These are phyloP conservation scores for Oehlia diaphana DNA, from an alignment of 192 early-diverging fungal species.

Conservation along the genomic window DNA sequence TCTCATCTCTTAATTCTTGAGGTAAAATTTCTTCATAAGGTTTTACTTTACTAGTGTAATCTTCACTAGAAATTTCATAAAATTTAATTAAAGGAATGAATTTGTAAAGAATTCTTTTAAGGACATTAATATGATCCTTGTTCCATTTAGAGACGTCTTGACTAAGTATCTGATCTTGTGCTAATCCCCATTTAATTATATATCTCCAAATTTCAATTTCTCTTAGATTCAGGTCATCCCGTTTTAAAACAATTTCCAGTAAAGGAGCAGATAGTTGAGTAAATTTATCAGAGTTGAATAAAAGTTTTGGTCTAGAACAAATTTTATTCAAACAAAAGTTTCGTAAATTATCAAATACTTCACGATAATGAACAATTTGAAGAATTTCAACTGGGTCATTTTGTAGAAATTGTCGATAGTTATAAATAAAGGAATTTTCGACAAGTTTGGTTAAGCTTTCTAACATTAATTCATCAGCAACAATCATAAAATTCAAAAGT, in stretches of 20 bases:
- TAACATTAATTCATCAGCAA: too few relatives aligned
- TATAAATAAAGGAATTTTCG: too few relatives aligned
- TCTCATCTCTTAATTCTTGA: neutral
- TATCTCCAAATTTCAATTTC: neutral
- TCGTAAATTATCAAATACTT: neutral
- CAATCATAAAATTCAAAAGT: too few relatives aligned
- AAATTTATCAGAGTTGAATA: neutral
- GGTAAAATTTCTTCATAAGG: neutral
- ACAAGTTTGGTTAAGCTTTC: too few relatives aligned
- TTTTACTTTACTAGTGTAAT: neutral
- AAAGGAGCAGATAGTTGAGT: neutral
- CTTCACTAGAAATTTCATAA: neutral
- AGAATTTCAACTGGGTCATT: neutral
- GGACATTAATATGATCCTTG: neutral
- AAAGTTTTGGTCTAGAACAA: neutral
- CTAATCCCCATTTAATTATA: slow-evolving; percentile 2
- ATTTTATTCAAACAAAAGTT: neutral
- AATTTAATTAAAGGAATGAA: too few relatives aligned
- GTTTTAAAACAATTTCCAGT: neutral
- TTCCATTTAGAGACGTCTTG: neutral
- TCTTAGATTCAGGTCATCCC: neutral
- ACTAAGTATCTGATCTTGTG: neutral
- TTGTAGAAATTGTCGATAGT: neutral
- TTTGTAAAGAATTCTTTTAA: too few relatives aligned
- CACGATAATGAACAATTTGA: neutral